A percentile compares a stretch with the other conserved stretches of the same genome.
Conservation (phyloP, 2,329 filamentous ascomycete species). For the Diaporthe sp. region DNA sequence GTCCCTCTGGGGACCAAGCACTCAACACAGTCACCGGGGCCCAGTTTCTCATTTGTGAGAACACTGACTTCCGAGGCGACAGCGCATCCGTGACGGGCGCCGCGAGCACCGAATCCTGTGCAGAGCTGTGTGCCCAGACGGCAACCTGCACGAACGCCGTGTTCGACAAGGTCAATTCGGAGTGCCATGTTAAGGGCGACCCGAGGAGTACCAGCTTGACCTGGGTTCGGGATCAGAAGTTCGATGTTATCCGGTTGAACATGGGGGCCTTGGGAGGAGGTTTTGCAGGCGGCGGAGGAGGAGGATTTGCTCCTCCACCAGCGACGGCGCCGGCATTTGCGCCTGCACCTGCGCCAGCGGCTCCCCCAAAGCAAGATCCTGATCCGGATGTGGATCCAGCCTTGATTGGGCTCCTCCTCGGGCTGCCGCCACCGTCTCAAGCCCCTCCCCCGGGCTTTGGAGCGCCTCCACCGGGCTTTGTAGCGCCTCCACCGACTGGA, state of each 20-base stretch:
- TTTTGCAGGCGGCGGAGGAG: not conserved
- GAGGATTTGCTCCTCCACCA: not conserved
- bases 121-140: conserved; percentile 7
- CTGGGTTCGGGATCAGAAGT: not conserved
- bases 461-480: not conserved
- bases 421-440: not conserved
- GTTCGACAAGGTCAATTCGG: conserved; percentile 8
- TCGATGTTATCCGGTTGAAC: conserved; percentile 8
- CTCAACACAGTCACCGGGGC: not conserved
- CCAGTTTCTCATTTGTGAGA: conserved; percentile 3
- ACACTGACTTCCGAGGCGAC: conserved; percentile 6
- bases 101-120: conserved; percentile 10
- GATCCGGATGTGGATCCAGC: not conserved
- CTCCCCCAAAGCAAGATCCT: not conserved
- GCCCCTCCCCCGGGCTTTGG: not conserved
- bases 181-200: conserved; percentile 10
- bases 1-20: not conserved
- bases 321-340: not conserved
- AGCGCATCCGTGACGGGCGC: not conserved
- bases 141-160: conserved; percentile 1
- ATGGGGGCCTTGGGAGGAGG: too few relatives aligned
- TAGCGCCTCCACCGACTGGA: not conserved
- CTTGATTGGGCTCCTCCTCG: not conserved
- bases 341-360: not conserved
- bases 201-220: not conserved